Conservation (phyloP, 1,284 basidiomycete species). For the Tylopilus sp. region DNA sequence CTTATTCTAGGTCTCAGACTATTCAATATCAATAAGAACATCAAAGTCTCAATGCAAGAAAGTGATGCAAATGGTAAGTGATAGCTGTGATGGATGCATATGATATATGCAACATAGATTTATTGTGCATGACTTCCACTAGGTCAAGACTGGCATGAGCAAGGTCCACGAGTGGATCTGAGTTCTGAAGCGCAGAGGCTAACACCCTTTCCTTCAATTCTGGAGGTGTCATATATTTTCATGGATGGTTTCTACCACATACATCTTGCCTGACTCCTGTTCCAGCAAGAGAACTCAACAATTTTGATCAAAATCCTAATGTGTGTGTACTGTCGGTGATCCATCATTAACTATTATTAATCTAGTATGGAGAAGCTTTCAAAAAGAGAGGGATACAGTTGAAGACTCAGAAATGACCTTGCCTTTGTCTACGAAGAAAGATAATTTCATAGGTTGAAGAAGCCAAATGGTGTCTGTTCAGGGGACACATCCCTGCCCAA, state of each 20-base stretch:
- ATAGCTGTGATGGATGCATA: too few species aligned
- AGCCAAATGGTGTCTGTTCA: too few species aligned
- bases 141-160: slow-evolving; percentile 7
- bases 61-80: neutral
- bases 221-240: slow-evolving; percentile 3
- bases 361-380: too few species aligned
- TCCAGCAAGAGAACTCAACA: neutral
- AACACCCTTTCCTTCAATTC: slow-evolving; percentile 1
- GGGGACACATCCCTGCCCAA: neutral
- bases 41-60: neutral
- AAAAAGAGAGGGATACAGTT: too few species aligned
- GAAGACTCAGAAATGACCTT: too few species aligned
- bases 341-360: too few species aligned
- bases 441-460: too few species aligned
- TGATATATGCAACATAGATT: slow-evolving; percentile 5
- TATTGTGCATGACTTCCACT: neutral
- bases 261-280: neutral
- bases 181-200: slow-evolving; percentile 5
- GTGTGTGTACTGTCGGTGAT: neutral
- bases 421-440: too few species aligned
- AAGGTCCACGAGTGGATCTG: neutral
- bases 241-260: slow-evolving; percentile 5
- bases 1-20: too few species aligned
- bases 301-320: neutral
- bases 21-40: too few species aligned